Evolutionary conservation across 2,329 filamentous ascomycete species (phyloP).

Genomic region (Penicillium sumatraense): DNA sequence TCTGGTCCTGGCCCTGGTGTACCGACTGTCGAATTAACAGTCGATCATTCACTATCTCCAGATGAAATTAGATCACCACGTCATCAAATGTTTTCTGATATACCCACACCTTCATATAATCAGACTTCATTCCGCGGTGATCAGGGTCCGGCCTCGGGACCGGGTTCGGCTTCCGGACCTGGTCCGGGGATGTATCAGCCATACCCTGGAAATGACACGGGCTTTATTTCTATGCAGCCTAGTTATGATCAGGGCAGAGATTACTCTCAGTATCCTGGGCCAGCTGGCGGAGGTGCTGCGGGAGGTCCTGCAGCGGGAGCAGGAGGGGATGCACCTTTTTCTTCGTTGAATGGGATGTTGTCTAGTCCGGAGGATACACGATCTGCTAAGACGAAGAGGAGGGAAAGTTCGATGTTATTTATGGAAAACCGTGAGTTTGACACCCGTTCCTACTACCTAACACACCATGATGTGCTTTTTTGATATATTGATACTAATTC

Average conservation of each 20-base stretch:
- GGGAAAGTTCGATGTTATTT: slow-evolving; percentile 54
- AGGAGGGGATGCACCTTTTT: slow-evolving; percentile 16
- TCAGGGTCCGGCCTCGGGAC: too few relatives aligned
- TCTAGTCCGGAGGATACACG: slow-evolving; percentile 38
- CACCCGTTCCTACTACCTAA: too few relatives aligned
- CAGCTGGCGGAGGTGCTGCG: neutral
- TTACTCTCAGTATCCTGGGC: neutral
- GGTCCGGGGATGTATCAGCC: too few relatives aligned
- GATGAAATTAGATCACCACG: slow-evolving; percentile 68
- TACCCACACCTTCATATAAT: slow-evolving; percentile 67
- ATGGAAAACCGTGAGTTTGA: slow-evolving; percentile 38
- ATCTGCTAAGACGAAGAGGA: slow-evolving; percentile 49
- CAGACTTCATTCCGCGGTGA: slow-evolving; percentile 59
- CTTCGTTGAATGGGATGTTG: slow-evolving; percentile 47
- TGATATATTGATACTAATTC: too few relatives aligned
- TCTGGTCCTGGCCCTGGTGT: too few relatives aligned
- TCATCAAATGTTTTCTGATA: slow-evolving; percentile 68
- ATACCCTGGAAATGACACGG: slow-evolving; percentile 56
- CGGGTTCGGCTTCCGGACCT: slow-evolving; percentile 9
- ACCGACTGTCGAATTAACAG: slow-evolving; percentile 47
- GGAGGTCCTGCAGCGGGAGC: neutral
- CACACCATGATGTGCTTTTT: too few relatives aligned
- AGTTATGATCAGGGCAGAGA: slow-evolving; percentile 49
- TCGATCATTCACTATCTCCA: slow-evolving; percentile 47
- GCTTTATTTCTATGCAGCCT: slow-evolving; percentile 57